Conservation (phyloP, 2,329 filamentous ascomycete genomes). For the Cladosporium austrohemisphaericum region DNA sequence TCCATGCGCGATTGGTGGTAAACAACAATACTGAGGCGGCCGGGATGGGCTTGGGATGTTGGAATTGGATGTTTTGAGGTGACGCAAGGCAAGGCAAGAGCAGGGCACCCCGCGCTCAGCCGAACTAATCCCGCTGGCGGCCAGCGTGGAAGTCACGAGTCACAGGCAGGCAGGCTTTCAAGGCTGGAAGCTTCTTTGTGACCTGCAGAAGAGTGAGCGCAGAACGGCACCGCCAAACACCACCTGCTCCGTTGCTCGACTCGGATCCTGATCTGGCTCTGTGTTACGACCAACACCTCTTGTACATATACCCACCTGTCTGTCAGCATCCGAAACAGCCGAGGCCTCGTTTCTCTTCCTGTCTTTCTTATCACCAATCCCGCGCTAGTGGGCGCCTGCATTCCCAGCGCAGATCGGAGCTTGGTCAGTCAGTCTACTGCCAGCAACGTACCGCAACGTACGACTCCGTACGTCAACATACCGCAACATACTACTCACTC, state of each 20-base stretch:
- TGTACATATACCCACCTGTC: not conserved
- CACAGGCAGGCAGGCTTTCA: not conserved
- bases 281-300: no score
- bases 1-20: not conserved
- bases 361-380: slow-evolving; percentile 2
- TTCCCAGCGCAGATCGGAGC: slow-evolving; percentile 6
- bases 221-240: not conserved
- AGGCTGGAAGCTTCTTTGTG: slow-evolving; percentile 6
- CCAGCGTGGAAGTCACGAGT: not conserved
- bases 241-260: not conserved
- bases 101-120: no score
- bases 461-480: not conserved
- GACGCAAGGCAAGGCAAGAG: not conserved
- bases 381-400: slow-evolving; percentile 9
- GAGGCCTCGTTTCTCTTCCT: not conserved
- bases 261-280: no score
- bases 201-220: no score
- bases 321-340: not conserved
- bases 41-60: not conserved
- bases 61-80: slow-evolving; percentile 9
- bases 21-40: not conserved
- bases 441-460: slow-evolving; percentile 5
- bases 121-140: not conserved
- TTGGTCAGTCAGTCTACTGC: slow-evolving; percentile 1
- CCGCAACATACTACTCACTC: not conserved